Percentiles rank a stretch among this genome's conserved stretches.
Evolutionary conservation across 78 protist genomes (phyloP).

Genomic region (Protostelium mycophagum): DNA sequence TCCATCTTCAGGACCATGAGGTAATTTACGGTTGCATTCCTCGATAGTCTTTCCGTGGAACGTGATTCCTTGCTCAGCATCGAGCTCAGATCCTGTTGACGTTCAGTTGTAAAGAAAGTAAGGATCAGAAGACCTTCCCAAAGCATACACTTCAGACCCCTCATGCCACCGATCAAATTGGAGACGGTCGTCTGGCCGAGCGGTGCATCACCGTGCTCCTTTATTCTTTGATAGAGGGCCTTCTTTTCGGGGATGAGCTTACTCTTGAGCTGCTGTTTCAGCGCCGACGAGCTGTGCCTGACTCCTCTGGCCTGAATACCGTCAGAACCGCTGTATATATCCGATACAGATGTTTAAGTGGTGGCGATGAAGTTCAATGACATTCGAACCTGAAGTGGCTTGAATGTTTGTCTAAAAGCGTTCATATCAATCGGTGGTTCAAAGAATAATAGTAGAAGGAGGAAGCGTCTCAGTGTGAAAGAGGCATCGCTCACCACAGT

Average conservation of each 20-base stretch:
- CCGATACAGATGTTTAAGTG: no score
- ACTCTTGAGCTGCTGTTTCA: neutral
- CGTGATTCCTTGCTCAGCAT: neutral
- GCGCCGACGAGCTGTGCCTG: neutral
- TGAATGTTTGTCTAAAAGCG: no score
- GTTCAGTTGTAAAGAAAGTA: neutral
- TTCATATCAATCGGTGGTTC: no score
- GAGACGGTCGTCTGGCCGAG: neutral
- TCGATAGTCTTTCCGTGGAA: slow-evolving; percentile 1
- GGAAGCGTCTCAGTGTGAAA: no score
- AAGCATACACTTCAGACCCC: neutral
- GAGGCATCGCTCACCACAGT: no score
- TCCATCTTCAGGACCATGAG: neutral
- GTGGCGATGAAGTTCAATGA: no score
- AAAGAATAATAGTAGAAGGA: no score
- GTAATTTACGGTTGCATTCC: neutral
- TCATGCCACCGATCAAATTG: neutral
- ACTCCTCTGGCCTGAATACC: no score
- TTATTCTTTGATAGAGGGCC: neutral
- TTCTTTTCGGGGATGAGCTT: neutral
- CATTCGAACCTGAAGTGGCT: no score
- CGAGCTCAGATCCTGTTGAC: neutral
- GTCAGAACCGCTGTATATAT: no score
- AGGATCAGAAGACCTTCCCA: neutral
- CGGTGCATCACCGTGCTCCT: neutral